These are phyloP conservation scores for Phytopythium oedochilum DNA, from an alignment of 352 stramenopile species.

Conservation along the genomic window DNA sequence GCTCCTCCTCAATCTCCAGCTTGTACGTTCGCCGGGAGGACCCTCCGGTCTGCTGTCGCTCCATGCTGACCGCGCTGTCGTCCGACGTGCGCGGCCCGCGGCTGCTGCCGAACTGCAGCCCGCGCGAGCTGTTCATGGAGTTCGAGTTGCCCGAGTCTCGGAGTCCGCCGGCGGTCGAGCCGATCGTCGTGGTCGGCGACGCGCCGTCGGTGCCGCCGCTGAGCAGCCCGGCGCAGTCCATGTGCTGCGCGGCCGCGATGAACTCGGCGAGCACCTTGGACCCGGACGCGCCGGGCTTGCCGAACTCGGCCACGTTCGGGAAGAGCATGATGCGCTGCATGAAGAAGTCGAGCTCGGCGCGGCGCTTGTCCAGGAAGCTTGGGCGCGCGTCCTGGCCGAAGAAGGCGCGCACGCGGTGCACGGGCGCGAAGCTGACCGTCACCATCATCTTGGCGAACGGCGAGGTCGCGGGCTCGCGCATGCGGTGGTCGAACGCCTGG, in stretches of 20 bases:
- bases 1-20: slow-evolving; percentile 66
- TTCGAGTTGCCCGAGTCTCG: slow-evolving; percentile 25
- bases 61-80: slow-evolving; percentile 8
- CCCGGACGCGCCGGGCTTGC: slow-evolving; percentile 21
- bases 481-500: slow-evolving; percentile 58
- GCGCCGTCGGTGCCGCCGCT: slow-evolving; percentile 1
- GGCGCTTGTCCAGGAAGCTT: slow-evolving; percentile 69
- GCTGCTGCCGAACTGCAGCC: slow-evolving; percentile 11
- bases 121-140: slow-evolving; percentile 7
- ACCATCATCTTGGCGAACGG: slow-evolving; percentile 82
- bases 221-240: slow-evolving; percentile 36
- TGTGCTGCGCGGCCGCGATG: slow-evolving; percentile 37
- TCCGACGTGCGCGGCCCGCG: slow-evolving; percentile 9
- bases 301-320: slow-evolving; percentile 61
- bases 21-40: slow-evolving; percentile 37
- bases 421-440: slow-evolving; percentile 66
- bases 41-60: slow-evolving; percentile 8
- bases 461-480: slow-evolving; percentile 45
- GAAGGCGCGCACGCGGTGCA: slow-evolving; percentile 64
- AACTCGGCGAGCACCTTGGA: slow-evolving; percentile 67
- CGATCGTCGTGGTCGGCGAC: slow-evolving; percentile 20
- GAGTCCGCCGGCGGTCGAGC: slow-evolving; percentile 13
- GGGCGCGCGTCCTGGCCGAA: slow-evolving; percentile 70
- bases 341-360: slow-evolving; percentile 80
- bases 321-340: slow-evolving; percentile 81